Conservation (phyloP, 2,329 filamentous ascomycete genomes). For the Aspergillus proliferans region DNA sequence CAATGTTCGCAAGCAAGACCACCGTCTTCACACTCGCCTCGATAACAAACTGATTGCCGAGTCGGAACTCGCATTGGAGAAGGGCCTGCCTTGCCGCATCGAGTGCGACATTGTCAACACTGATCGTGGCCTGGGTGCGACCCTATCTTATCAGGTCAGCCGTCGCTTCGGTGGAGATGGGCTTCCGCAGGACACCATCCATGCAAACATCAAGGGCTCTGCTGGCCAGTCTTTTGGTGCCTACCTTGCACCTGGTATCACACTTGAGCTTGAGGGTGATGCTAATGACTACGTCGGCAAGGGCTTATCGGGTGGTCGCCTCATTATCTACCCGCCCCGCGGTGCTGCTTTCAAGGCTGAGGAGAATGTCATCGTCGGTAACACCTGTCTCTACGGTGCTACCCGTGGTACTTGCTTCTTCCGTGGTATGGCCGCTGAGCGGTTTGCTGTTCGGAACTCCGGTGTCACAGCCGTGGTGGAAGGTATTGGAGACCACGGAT, state of each 20-base stretch:
- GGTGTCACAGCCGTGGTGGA: conserved; percentile 94
- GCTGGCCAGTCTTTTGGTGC: conserved; percentile 96
- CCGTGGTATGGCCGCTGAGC: conserved; percentile 91
- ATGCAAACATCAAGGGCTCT: conserved; percentile 93
- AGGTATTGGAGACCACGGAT: conserved; percentile 91
- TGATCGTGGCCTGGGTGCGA: conserved; percentile 87
- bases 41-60: conserved; percentile 98
- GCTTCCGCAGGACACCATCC: conserved; percentile 85
- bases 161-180: conserved; percentile 86
- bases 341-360: conserved; percentile 90
- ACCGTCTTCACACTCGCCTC: conserved; percentile 82
- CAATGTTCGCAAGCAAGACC: conserved; percentile 96
- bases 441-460: conserved; percentile 94
- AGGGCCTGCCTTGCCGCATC: conserved; percentile 84
- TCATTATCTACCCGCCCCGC: conserved; percentile 89
- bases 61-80: conserved; percentile 88
- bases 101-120: conserved; percentile 97
- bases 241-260: conserved; percentile 87
- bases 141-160: conserved; percentile 91
- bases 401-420: conserved; percentile 91
- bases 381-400: conserved; percentile 91
- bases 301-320: conserved; percentile 82
- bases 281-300: conserved; percentile 97
- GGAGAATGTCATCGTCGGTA: conserved; percentile 89
- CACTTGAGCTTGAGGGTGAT: conserved; percentile 90